Evolutionary conservation across 148 eudicot genomes (phyloP).

Genomic region (Vaccinium macrocarpon): DNA sequence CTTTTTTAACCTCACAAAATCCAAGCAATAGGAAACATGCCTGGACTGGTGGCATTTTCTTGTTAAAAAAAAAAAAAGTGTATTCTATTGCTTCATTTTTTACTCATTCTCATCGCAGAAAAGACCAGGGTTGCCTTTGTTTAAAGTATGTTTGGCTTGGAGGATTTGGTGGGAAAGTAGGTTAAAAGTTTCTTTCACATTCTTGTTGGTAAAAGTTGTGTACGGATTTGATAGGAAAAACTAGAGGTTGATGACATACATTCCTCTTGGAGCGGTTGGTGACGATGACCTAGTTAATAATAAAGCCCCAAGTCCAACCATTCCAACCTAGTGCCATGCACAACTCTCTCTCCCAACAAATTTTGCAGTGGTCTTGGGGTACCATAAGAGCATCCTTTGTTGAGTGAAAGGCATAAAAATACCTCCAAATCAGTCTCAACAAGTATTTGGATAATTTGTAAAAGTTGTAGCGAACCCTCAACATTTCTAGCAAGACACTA

Average conservation of each 20-base stretch:
- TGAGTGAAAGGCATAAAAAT: too few relatives aligned
- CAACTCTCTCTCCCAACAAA: neutral
- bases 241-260: too few relatives aligned
- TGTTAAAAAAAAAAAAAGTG: neutral
- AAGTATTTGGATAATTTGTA: too few relatives aligned
- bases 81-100: neutral
- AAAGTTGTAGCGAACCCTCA: too few relatives aligned
- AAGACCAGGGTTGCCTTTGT: neutral
- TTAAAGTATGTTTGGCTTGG: neutral
- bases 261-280: neutral
- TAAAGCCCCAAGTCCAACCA: neutral
- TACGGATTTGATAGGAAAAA: too few relatives aligned
- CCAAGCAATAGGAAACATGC: neutral
- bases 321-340: neutral
- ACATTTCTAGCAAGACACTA: too few relatives aligned
- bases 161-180: neutral
- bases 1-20: neutral
- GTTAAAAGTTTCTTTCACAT: neutral
- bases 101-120: neutral
- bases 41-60: neutral
- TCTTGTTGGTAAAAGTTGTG: neutral
- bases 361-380: too few relatives aligned
- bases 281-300: neutral
- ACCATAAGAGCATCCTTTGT: too few relatives aligned
- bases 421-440: too few relatives aligned